phyloP scores from a whole-genome alignment of 805 yeast genomes.

The Wickerhamomyces subpelliculosus region DNA sequence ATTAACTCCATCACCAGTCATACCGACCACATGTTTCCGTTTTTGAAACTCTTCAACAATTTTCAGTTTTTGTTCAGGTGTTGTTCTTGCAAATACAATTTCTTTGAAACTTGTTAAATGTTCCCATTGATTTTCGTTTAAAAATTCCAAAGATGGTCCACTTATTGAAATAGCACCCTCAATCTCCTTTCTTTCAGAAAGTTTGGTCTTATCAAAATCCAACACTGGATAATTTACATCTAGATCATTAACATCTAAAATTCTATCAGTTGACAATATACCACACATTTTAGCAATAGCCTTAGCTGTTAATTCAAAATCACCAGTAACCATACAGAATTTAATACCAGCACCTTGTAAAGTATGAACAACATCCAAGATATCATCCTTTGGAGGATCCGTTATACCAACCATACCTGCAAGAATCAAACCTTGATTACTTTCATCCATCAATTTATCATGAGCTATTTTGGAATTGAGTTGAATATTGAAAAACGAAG shows the following conservation, averaged over 20 bases:
- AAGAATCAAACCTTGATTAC: slow-evolving; percentile 19
- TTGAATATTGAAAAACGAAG: slow-evolving; percentile 3
- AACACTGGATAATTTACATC: slow-evolving; percentile 6
- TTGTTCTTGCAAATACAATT: slow-evolving; percentile 28
- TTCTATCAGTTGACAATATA: slow-evolving; percentile 20
- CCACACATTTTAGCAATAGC: slow-evolving; percentile 41
- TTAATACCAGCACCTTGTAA: slow-evolving; percentile 35
- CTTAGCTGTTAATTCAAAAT: slow-evolving; percentile 43
- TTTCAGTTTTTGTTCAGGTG: slow-evolving; percentile 44
- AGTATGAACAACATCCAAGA: slow-evolving; percentile 25
- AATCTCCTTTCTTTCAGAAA: slow-evolving; percentile 9
- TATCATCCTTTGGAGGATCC: slow-evolving; percentile 36
- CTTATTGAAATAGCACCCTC: slow-evolving; percentile 27
- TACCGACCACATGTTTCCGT: slow-evolving; percentile 76
- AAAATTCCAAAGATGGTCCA: slow-evolving; percentile 25
- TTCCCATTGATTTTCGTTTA: slow-evolving; percentile 38
- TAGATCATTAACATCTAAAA: slow-evolving; percentile 16
- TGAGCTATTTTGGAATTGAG: slow-evolving; percentile 7
- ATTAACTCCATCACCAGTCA: slow-evolving; percentile 92
- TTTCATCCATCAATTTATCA: slow-evolving; percentile 8
- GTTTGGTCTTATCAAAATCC: slow-evolving; percentile 2
- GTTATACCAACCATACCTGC: slow-evolving; percentile 35
- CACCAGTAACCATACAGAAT: slow-evolving; percentile 44
- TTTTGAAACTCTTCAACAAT: slow-evolving; percentile 42
- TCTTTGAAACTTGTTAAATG: slow-evolving; percentile 29